Evolutionary conservation across 441 rosid genomes (phyloP).

Genomic region (Flueggea neowawraea): DNA sequence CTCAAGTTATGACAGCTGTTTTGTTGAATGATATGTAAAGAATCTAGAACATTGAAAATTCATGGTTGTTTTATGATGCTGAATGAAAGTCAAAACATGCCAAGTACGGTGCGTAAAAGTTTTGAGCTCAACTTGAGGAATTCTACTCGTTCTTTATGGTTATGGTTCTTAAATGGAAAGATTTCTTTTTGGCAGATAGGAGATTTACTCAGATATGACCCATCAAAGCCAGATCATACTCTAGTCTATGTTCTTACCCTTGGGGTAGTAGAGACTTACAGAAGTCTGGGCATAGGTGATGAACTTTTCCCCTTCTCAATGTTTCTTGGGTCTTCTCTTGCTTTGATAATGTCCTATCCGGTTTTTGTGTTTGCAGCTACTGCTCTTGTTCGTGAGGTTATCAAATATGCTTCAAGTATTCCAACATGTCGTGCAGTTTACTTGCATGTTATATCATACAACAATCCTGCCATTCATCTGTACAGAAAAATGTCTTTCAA

Average conservation of each 20-base stretch:
- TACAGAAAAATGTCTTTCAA: slow-evolving; percentile 92
- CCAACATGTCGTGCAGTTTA: slow-evolving; percentile 79
- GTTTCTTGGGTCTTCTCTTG: slow-evolving; percentile 1
- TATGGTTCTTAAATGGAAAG: not conserved
- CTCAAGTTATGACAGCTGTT: too few species aligned
- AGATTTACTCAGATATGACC: slow-evolving; percentile 68
- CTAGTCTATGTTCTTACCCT: slow-evolving; percentile 82
- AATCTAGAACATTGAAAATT: too few species aligned
- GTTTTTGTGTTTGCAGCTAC: slow-evolving; percentile 44
- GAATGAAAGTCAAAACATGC: too few species aligned
- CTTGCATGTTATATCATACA: slow-evolving; percentile 95
- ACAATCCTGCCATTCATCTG: slow-evolving; percentile 78
- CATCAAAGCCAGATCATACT: slow-evolving; percentile 64
- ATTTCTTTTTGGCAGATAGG: slow-evolving; percentile 52
- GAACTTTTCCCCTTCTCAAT: slow-evolving; percentile 5
- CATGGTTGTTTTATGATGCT: too few species aligned
- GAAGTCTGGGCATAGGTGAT: slow-evolving; percentile 85
- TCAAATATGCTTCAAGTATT: slow-evolving; percentile 64
- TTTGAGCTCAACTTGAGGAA: not conserved
- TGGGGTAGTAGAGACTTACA: slow-evolving; percentile 75
- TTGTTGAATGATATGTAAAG: too few species aligned
- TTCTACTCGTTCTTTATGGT: not conserved
- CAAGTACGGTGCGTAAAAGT: too few species aligned
- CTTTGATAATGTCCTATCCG: too few species aligned
- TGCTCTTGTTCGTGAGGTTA: slow-evolving; percentile 67